Percentiles rank a stretch among this genome's conserved stretches.
Conservation (phyloP, 257 asterid species). For the Leonotis leonurus region DNA sequence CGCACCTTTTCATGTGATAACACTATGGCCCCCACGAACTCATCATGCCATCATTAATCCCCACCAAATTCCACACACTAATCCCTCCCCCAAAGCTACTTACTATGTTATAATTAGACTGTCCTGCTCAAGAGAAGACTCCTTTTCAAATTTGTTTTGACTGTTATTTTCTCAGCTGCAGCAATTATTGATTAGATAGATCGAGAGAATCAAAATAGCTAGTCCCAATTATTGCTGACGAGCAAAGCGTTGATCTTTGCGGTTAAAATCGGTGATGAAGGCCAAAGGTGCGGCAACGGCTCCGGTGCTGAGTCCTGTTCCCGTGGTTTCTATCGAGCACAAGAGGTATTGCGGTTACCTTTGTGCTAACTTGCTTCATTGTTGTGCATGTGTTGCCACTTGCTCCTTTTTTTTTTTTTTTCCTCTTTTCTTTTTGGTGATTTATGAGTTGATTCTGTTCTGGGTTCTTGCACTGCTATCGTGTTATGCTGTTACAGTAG, state of each 20-base stretch:
- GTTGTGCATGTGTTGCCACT: background rate
- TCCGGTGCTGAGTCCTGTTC: slow-evolving; percentile 43
- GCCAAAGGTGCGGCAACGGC: slow-evolving; percentile 39
- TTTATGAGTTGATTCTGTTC: background rate
- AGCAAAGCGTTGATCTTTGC: slow-evolving; percentile 11
- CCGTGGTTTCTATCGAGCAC: slow-evolving; percentile 55
- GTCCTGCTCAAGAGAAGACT: slow-evolving; percentile 5
- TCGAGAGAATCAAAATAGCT: slow-evolving; percentile 2
- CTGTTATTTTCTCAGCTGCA: slow-evolving; percentile 9
- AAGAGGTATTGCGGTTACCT: slow-evolving; percentile 50
- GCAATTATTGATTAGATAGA: slow-evolving; percentile 12
- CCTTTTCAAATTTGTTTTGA: slow-evolving; percentile 15
- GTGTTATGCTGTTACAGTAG: background rate
- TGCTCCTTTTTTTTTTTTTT: too few species aligned
- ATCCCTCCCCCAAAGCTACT: background rate
- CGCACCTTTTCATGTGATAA: slow-evolving; percentile 46
- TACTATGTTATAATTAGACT: slow-evolving; percentile 17
- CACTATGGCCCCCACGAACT: slow-evolving; percentile 11
- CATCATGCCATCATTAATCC: slow-evolving; percentile 4
- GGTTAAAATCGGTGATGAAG: slow-evolving; percentile 43
- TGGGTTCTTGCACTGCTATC: slow-evolving; percentile 7
- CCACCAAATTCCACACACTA: slow-evolving; percentile 5
- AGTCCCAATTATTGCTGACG: background rate
- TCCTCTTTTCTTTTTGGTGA: background rate
- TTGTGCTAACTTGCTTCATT: slow-evolving; percentile 4